These are phyloP conservation scores for Dothistroma pini DNA, from an alignment of 2,329 filamentous ascomycete genomes.

Conservation along the genomic window DNA sequence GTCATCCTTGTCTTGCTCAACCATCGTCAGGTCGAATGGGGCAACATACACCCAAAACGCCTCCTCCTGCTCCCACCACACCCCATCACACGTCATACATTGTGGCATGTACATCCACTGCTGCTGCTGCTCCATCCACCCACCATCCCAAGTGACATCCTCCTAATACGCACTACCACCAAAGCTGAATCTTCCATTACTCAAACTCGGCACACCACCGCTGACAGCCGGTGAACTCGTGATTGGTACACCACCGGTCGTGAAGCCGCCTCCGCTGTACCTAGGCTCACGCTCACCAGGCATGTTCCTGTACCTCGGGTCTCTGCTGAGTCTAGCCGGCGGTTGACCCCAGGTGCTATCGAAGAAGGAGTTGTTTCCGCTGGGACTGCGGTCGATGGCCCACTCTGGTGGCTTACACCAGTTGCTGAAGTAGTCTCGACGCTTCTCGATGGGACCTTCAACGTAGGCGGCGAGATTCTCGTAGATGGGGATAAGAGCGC, in stretches of 20 bases:
- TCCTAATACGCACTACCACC: neutral
- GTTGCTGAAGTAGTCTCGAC: constrained; percentile 40
- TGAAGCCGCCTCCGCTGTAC: neutral
- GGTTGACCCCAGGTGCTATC: constrained; percentile 37
- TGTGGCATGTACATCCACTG: neutral
- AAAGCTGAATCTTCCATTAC: neutral
- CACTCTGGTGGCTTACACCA: constrained; percentile 40
- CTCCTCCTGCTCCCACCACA: neutral
- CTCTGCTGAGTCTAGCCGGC: constrained; percentile 37
- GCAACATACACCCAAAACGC: neutral
- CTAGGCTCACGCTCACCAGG: constrained; percentile 14
- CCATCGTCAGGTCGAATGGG: neutral
- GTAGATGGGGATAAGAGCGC: constrained; percentile 40
- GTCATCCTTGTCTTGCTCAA: neutral
- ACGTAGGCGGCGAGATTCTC: constrained; percentile 44
- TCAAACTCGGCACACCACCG: neutral
- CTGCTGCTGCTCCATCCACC: neutral
- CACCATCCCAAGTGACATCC: neutral
- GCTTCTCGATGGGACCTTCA: constrained; percentile 32
- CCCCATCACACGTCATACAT: neutral
- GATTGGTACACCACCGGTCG: neutral
- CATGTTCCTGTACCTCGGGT: constrained; percentile 34
- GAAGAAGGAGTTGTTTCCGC: constrained; percentile 42
- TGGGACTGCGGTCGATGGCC: constrained; percentile 37
- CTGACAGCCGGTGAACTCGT: neutral